A percentile compares a stretch with the other conserved stretches of the same genome.
phyloP scores from a whole-genome alignment of 495 filamentous ascomycete species.

The Podospora tetraspora region DNA sequence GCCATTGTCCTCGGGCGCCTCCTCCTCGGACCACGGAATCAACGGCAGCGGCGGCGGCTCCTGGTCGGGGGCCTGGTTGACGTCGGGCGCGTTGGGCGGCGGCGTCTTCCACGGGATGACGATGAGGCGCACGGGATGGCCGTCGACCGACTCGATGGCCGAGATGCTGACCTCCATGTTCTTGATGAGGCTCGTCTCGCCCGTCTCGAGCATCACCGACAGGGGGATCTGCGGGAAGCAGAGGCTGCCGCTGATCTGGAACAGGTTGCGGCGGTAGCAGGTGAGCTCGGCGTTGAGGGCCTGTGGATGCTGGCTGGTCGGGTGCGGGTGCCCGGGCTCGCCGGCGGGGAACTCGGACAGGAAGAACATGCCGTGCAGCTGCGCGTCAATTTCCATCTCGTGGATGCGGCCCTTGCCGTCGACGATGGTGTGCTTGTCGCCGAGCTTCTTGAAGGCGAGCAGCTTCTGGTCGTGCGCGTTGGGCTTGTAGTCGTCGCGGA shows the following conservation, averaged over 20 bases:
- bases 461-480: conserved; percentile 55
- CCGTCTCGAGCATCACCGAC: conserved; percentile 70
- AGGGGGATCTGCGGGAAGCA: conserved; percentile 71
- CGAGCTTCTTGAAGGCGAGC: conserved; percentile 48
- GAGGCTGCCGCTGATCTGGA: conserved; percentile 84
- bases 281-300: conserved; percentile 72
- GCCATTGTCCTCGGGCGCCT: conserved; percentile 41
- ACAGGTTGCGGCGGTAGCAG: conserved; percentile 89
- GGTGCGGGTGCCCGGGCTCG: conserved; percentile 31
- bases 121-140: conserved; percentile 82
- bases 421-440: conserved; percentile 52
- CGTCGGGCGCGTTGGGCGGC: conserved; percentile 61
- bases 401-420: conserved; percentile 51
- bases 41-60: conserved; percentile 64
- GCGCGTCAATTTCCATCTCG: conserved; percentile 63
- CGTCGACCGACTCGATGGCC: conserved; percentile 83
- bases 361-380: conserved; percentile 95
- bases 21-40: conserved; percentile 70
- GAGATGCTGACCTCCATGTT: conserved; percentile 81
- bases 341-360: conserved; percentile 78
- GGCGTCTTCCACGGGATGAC: conserved; percentile 96
- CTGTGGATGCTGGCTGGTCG: conserved; percentile 43
- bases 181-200: conserved; percentile 74
- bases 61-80: conserved; percentile 49
- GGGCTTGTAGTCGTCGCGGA: conserved; percentile 51